Conservation (phyloP, 176 grass and related monocot species). For the Avena sativa region DNA sequence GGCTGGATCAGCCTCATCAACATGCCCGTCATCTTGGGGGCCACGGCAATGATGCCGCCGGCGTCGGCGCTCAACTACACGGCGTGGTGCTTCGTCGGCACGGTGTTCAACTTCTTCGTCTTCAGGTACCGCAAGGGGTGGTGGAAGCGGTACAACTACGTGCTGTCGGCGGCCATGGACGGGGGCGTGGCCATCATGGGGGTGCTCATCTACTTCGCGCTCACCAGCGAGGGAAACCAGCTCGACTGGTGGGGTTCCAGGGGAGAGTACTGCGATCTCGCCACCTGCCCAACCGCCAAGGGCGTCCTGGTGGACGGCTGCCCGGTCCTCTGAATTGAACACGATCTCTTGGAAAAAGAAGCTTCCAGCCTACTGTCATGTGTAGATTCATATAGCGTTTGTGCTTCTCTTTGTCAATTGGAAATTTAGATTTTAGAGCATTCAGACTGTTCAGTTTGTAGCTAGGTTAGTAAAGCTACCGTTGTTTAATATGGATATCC, state of each 20-base stretch:
- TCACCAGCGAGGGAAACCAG: slow-evolving; percentile 51
- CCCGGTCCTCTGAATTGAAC: slow-evolving; percentile 54
- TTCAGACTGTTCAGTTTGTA: background rate
- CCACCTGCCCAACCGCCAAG: slow-evolving; percentile 76
- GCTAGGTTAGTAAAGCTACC: background rate
- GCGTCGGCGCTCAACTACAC: slow-evolving; percentile 85
- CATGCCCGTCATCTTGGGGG: slow-evolving; percentile 83
- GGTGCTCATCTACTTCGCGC: slow-evolving; percentile 73
- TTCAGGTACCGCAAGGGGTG: slow-evolving; percentile 80
- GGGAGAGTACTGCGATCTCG: slow-evolving; percentile 78
- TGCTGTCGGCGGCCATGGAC: slow-evolving; percentile 82
- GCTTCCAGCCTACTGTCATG: background rate
- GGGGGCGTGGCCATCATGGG: slow-evolving; percentile 91
- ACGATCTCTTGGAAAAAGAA: background rate
- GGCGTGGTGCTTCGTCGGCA: slow-evolving; percentile 67
- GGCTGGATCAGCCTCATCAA: slow-evolving; percentile 83
- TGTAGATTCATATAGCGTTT: background rate
- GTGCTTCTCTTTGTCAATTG: background rate
- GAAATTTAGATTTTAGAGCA: background rate
- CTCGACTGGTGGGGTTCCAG: slow-evolving; percentile 70
- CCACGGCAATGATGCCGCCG: slow-evolving; percentile 78
- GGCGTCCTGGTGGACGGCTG: slow-evolving; percentile 63
- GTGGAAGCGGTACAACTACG: slow-evolving; percentile 96
- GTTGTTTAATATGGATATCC: background rate
- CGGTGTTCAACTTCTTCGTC: slow-evolving; percentile 87